phyloP scores from a whole-genome alignment of 306 rosid species.

The Inga oerstediana region DNA sequence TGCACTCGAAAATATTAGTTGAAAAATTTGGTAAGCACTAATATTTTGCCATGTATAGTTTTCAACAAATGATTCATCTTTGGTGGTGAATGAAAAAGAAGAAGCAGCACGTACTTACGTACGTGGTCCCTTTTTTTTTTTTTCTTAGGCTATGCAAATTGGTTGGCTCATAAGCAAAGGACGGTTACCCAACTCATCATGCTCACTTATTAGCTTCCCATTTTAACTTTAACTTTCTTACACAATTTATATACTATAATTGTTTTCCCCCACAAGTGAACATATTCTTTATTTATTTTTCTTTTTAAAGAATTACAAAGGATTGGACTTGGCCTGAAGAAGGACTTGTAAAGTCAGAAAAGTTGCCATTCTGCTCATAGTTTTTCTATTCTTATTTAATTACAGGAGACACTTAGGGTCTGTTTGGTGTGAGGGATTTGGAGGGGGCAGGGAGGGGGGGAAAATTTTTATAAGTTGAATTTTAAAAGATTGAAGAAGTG shows the following conservation, averaged over 20 bases:
- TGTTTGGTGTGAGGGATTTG: too few species aligned
- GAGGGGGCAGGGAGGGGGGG: too few species aligned
- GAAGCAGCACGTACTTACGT: neutral
- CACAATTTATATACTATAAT: neutral
- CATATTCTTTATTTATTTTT: neutral
- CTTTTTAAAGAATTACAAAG: neutral
- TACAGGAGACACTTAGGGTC: too few species aligned
- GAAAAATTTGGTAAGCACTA: too few species aligned
- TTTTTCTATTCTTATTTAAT: too few species aligned
- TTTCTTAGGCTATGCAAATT: slow-evolving; percentile 36
- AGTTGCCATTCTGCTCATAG: neutral
- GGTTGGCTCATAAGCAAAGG: slow-evolving; percentile 46
- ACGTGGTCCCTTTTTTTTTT: slow-evolving; percentile 26
- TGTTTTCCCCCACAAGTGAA: neutral
- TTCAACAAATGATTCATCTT: neutral
- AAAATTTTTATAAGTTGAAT: too few species aligned
- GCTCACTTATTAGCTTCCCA: neutral
- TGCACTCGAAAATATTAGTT: too few species aligned
- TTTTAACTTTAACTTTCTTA: neutral
- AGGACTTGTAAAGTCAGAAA: neutral
- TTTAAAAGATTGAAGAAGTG: too few species aligned
- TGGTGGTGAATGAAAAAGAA: neutral
- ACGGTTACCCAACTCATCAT: slow-evolving; percentile 43
- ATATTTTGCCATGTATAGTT: neutral
- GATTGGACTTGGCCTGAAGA: neutral